Percentiles rank a stretch among this genome's conserved stretches.
Conservation (phyloP, 495 filamentous ascomycete species). For the Neurospora cerealis region DNA sequence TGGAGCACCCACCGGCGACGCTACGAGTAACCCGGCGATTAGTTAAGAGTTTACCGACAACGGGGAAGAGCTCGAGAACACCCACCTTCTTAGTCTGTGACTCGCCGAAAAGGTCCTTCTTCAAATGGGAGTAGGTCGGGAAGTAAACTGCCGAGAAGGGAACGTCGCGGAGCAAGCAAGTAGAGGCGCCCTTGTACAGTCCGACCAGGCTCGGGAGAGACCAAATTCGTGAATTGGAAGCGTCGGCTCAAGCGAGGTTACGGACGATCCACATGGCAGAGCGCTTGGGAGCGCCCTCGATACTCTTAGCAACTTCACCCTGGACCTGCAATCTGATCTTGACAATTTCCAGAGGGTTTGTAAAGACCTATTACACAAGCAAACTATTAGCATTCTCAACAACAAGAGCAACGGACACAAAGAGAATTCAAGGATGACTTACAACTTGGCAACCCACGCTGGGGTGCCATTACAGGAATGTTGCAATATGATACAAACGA, state of each 20-base stretch:
- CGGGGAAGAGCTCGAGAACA: constrained; percentile 81
- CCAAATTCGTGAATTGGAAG: background rate
- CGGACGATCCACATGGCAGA: constrained; percentile 95
- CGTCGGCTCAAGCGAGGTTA: constrained; percentile 44
- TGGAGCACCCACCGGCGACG: background rate
- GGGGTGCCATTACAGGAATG: background rate
- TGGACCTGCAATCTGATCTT: constrained; percentile 98
- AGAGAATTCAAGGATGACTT: constrained; percentile 98
- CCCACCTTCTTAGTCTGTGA: constrained; percentile 80
- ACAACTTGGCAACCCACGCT: constrained; percentile 19
- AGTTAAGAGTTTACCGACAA: constrained; percentile 56
- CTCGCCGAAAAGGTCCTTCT: constrained; percentile 89
- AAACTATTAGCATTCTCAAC: constrained; percentile 37
- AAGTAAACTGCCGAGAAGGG: constrained; percentile 99
- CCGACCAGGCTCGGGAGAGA: constrained; percentile 58
- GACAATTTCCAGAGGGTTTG: constrained; percentile 95
- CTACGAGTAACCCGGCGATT: background rate
- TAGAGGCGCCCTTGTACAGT: constrained; percentile 94
- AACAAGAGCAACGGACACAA: constrained; percentile 81
- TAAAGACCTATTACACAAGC: constrained; percentile 58
- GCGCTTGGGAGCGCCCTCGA: constrained; percentile 72
- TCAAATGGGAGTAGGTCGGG: constrained; percentile 90
- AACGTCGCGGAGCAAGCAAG: constrained; percentile 88
- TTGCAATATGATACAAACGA: background rate
- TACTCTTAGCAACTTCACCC: constrained; percentile 84